A percentile compares a stretch with the other conserved stretches of the same genome.
Conservation (phyloP, 2,329 filamentous ascomycete species). For the Sarocladium brachiariae region DNA sequence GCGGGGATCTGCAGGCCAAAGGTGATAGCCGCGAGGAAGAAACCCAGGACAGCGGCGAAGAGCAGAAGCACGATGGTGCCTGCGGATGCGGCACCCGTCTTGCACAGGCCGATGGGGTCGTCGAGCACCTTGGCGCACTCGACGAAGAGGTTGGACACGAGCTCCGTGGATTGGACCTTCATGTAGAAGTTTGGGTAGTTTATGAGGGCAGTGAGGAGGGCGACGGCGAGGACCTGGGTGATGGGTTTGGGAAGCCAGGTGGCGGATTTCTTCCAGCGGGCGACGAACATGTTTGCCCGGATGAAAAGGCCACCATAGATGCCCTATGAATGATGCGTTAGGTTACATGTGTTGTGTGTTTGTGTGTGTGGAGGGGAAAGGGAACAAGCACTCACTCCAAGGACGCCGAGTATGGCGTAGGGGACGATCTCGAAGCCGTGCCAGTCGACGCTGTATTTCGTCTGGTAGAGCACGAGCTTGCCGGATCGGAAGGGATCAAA, state of each 20-base stretch:
- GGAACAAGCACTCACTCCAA: constrained; percentile 53
- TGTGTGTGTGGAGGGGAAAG: neutral
- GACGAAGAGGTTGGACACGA: constrained; percentile 86
- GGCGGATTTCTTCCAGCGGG: constrained; percentile 69
- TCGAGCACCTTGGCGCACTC: constrained; percentile 79
- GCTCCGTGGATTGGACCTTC: constrained; percentile 83
- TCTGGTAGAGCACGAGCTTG: constrained; percentile 92
- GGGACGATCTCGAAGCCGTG: constrained; percentile 90
- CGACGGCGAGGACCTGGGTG: constrained; percentile 70
- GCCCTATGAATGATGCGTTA: constrained; percentile 41
- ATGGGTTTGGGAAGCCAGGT: constrained; percentile 66
- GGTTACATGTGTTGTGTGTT: neutral
- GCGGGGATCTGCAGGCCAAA: constrained; percentile 94
- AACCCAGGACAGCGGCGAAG: constrained; percentile 74
- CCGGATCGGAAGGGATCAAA: constrained; percentile 92
- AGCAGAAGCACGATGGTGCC: constrained; percentile 77
- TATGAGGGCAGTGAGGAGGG: constrained; percentile 75
- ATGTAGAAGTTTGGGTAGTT: constrained; percentile 97
- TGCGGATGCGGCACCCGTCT: constrained; percentile 73
- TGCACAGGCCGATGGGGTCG: constrained; percentile 86
- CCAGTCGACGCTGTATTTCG: constrained; percentile 87
- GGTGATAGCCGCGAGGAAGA: constrained; percentile 77
- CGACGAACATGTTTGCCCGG: constrained; percentile 83
- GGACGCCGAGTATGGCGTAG: constrained; percentile 76
- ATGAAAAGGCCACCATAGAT: constrained; percentile 93